Conservation (phyloP, 2,329 filamentous ascomycete genomes). For the Penicillium sp. region DNA sequence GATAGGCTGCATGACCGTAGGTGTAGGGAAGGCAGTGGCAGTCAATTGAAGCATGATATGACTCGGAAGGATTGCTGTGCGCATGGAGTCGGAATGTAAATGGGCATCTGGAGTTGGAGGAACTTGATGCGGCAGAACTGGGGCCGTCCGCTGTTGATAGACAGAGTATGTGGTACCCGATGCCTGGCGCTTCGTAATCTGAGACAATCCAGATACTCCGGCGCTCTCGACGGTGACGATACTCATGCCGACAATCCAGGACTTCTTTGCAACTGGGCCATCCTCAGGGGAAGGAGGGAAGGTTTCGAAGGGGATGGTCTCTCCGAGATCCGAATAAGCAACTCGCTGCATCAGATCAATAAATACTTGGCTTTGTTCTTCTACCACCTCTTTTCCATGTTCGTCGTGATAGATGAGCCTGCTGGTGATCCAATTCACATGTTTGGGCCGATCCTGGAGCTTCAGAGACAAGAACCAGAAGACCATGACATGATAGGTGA, state of each 20-base stretch:
- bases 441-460: slow-evolving; percentile 75
- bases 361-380: slow-evolving; percentile 91
- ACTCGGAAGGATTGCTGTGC: slow-evolving; percentile 46
- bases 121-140: slow-evolving; percentile 47
- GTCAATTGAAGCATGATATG: slow-evolving; percentile 49
- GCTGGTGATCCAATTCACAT: slow-evolving; percentile 87
- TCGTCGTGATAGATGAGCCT: slow-evolving; percentile 76
- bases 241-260: slow-evolving; percentile 54
- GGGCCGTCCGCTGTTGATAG: slow-evolving; percentile 50
- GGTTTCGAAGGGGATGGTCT: slow-evolving; percentile 51
- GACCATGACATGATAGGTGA: slow-evolving; percentile 92
- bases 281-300: slow-evolving; percentile 45
- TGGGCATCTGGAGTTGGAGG: slow-evolving; percentile 42
- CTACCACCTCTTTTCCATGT: slow-evolving; percentile 70
- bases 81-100: slow-evolving; percentile 39
- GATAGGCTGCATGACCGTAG: slow-evolving; percentile 64
- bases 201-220: slow-evolving; percentile 48
- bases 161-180: slow-evolving; percentile 52
- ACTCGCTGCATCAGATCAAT: slow-evolving; percentile 93
- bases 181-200: slow-evolving; percentile 53
- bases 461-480: slow-evolving; percentile 96
- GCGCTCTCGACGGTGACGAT: slow-evolving; percentile 53
- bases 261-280: slow-evolving; percentile 46
- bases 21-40: slow-evolving; percentile 46
- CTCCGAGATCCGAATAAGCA: slow-evolving; percentile 79